These are phyloP conservation scores for Colletotrichum navitas DNA, from an alignment of 2,329 filamentous ascomycete species.

Conservation along the genomic window DNA sequence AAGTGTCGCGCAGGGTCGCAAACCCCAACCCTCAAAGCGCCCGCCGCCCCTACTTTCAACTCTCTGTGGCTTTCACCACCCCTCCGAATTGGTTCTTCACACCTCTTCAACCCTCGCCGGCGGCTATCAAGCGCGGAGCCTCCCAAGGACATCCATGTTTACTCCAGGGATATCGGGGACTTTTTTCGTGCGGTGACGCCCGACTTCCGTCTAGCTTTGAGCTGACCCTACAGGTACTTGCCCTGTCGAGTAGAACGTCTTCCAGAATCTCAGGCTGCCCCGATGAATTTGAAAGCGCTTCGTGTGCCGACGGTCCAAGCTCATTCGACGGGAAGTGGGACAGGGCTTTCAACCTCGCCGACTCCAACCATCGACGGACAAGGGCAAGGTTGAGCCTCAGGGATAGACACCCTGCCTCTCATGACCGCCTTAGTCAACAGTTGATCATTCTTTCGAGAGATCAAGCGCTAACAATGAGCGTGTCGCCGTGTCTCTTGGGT, in stretches of 20 bases:
- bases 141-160: conserved; percentile 4
- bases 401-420: not conserved
- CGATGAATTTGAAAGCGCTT: conserved; percentile 17
- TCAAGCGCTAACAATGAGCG: conserved; percentile 30
- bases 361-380: conserved; percentile 8
- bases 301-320: conserved; percentile 3
- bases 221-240: conserved; percentile 3
- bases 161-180: conserved; percentile 10
- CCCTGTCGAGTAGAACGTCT: conserved; percentile 18
- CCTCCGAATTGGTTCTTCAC: conserved; percentile 25
- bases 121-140: conserved; percentile 29
- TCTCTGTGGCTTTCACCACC: conserved; percentile 22
- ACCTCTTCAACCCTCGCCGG: conserved; percentile 29
- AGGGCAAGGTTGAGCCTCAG: conserved; percentile 6
- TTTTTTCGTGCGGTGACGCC: conserved; percentile 12
- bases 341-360: conserved; percentile 7
- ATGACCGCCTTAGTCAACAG: not conserved
- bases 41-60: conserved; percentile 7
- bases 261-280: conserved; percentile 25
- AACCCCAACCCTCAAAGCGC: conserved; percentile 21
- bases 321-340: conserved; percentile 26
- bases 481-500: conserved; percentile 7
- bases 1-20: conserved; percentile 33
- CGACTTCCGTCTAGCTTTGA: conserved; percentile 18
- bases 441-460: not conserved